Conservation (phyloP, 352 stramenopile species). For the Phytophthora hybrid region DNA sequence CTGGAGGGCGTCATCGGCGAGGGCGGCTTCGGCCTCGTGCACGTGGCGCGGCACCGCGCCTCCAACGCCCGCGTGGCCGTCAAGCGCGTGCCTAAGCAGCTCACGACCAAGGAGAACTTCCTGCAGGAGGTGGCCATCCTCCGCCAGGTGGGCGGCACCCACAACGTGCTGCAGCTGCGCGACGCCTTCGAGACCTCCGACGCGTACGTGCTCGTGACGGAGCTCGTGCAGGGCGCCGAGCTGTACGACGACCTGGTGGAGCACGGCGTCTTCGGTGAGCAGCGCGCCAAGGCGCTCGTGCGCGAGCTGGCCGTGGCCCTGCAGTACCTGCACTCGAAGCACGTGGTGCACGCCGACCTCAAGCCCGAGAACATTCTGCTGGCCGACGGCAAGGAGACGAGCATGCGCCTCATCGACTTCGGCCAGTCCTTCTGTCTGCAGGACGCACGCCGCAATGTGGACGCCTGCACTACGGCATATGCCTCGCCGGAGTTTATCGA, state of each 20-base stretch:
- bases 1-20: constrained; percentile 57
- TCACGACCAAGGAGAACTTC: constrained; percentile 59
- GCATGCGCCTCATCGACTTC: constrained; percentile 82
- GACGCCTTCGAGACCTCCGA: constrained; percentile 70
- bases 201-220: constrained; percentile 65
- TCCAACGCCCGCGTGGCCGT: constrained; percentile 63
- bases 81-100: constrained; percentile 60
- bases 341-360: constrained; percentile 62
- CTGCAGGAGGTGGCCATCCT: constrained; percentile 63
- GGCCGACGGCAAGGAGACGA: constrained; percentile 26
- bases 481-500: constrained; percentile 54
- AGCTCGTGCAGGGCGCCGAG: constrained; percentile 59
- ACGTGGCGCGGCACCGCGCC: constrained; percentile 48
- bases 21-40: constrained; percentile 59
- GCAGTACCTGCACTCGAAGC: constrained; percentile 50
- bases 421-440: constrained; percentile 69
- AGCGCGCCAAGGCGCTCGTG: constrained; percentile 41
- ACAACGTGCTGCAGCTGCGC: constrained; percentile 56
- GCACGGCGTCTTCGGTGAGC: constrained; percentile 53
- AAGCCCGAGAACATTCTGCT: constrained; percentile 73
- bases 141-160: constrained; percentile 46
- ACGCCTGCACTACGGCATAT: constrained; percentile 50
- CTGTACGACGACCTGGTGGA: constrained; percentile 60
- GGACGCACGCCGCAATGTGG: constrained; percentile 17
- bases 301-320: constrained; percentile 51